Evolutionary conservation across 169 alveolate genomes (phyloP).

Genomic region (Babesia ovata): DNA sequence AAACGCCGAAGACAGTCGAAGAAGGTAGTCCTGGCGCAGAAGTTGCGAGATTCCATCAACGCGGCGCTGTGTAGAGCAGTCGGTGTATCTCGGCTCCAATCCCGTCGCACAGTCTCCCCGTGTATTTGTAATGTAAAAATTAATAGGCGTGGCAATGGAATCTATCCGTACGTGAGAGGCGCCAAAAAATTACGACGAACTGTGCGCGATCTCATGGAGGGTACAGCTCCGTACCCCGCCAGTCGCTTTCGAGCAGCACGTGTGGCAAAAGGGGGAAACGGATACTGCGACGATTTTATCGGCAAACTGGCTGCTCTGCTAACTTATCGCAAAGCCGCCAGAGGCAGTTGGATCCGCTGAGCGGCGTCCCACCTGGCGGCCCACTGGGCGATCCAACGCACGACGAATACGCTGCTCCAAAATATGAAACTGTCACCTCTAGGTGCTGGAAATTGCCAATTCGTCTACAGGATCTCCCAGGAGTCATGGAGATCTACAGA

Average conservation of each 20-base stretch:
- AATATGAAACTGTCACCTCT: slow-evolving; percentile 52
- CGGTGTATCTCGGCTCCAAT: background rate
- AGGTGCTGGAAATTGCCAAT: slow-evolving; percentile 67
- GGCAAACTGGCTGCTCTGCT: background rate
- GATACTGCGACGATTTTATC: background rate
- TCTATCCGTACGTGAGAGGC: background rate
- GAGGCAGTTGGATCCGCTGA: slow-evolving; percentile 7
- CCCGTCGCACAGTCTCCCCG: background rate
- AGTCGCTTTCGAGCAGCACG: background rate
- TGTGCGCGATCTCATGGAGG: slow-evolving; percentile 33
- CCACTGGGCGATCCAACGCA: background rate
- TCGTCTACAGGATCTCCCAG: slow-evolving; percentile 43
- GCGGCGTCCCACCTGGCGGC: slow-evolving; percentile 14
- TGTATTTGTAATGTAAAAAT: background rate
- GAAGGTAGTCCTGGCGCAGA: background rate
- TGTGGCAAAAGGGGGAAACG: background rate
- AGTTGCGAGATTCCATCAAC: background rate
- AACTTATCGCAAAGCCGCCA: slow-evolving; percentile 15
- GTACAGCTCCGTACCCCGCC: slow-evolving; percentile 33
- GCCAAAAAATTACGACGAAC: background rate
- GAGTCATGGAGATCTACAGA: slow-evolving; percentile 20
- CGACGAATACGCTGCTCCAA: background rate
- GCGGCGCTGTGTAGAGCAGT: background rate
- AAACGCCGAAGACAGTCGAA: background rate
- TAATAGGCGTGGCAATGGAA: background rate